phyloP scores from a whole-genome alignment of 306 rosid genomes.

The Quillaja saponaria region DNA sequence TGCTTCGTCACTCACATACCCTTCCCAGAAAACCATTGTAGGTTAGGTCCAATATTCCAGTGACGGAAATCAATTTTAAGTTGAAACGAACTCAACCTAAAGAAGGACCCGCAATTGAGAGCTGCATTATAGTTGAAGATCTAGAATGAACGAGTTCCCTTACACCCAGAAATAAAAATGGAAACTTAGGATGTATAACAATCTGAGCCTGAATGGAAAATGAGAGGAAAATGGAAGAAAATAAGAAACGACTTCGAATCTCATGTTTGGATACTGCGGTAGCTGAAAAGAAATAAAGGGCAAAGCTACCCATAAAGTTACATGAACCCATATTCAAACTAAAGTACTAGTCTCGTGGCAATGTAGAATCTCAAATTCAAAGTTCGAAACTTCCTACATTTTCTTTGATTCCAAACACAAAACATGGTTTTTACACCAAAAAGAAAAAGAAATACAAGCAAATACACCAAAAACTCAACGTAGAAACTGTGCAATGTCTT shows the following conservation, averaged over 20 bases:
- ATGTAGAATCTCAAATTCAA: neutral
- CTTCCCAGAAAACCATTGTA: slow-evolving; percentile 77
- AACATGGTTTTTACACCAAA: neutral
- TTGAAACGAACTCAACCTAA: slow-evolving; percentile 28
- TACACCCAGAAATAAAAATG: slow-evolving; percentile 43
- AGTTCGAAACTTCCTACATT: neutral
- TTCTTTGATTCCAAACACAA: slow-evolving; percentile 14
- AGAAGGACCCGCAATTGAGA: slow-evolving; percentile 35
- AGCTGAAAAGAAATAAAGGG: neutral
- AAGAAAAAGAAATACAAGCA: neutral
- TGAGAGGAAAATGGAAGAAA: too few relatives aligned
- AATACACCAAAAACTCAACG: neutral
- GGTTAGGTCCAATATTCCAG: slow-evolving; percentile 2
- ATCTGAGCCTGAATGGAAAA: too few relatives aligned
- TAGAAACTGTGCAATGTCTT: slow-evolving; percentile 11
- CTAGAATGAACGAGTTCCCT: slow-evolving; percentile 37
- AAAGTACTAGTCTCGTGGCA: neutral
- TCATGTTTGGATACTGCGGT: neutral
- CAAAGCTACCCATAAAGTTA: neutral
- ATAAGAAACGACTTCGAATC: neutral
- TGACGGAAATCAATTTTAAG: slow-evolving; percentile 21
- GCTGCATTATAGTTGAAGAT: slow-evolving; percentile 45
- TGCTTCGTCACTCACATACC: slow-evolving; percentile 75
- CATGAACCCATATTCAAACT: neutral
- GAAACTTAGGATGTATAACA: neutral